A percentile compares a stretch with the other conserved stretches of the same genome.
These are phyloP conservation scores for Suhomyces choctaworum DNA, from an alignment of 1,139 yeast species.

Conservation along the genomic window DNA sequence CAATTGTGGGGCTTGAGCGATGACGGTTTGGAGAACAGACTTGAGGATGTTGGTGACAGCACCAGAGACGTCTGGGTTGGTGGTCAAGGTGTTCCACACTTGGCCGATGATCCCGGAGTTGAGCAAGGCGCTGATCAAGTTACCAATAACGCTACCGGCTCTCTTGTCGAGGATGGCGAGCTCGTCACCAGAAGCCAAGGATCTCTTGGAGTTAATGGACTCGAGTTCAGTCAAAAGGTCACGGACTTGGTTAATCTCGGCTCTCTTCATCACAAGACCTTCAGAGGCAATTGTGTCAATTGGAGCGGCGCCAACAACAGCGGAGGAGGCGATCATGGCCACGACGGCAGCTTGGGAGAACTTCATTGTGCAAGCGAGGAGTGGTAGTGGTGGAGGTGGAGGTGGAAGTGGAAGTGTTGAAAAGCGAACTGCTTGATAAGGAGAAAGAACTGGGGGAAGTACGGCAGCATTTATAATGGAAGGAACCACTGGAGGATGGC, in stretches of 20 bases:
- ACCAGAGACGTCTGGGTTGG: constrained; percentile 29
- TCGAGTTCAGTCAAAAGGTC: constrained; percentile 37
- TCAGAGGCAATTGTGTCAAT: constrained; percentile 19
- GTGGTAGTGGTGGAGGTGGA: constrained; percentile 3
- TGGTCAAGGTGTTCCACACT: constrained; percentile 39
- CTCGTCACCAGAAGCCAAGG: constrained; percentile 29
- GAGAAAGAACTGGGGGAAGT: constrained; percentile 2
- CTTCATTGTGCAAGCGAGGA: constrained; percentile 33
- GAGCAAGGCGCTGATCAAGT: constrained; percentile 40
- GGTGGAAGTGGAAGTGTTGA: constrained; percentile 4
- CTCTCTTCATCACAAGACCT: constrained; percentile 34
- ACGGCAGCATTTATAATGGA: constrained; percentile 8
- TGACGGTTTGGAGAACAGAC: constrained; percentile 35
- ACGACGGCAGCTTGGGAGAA: constrained; percentile 43
- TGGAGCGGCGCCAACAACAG: constrained; percentile 46
- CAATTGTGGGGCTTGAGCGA: constrained; percentile 47
- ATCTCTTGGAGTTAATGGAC: constrained; percentile 30
- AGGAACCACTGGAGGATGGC: neutral
- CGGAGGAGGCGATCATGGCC: constrained; percentile 44
- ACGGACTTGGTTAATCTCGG: constrained; percentile 38
- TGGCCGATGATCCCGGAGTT: constrained; percentile 43
- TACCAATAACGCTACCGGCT: constrained; percentile 39
- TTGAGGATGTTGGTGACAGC: constrained; percentile 32
- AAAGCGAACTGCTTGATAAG: constrained; percentile 8
- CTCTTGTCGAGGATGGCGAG: constrained; percentile 35